phyloP scores from a whole-genome alignment of 805 yeast species.

The Candida loeiensis region DNA sequence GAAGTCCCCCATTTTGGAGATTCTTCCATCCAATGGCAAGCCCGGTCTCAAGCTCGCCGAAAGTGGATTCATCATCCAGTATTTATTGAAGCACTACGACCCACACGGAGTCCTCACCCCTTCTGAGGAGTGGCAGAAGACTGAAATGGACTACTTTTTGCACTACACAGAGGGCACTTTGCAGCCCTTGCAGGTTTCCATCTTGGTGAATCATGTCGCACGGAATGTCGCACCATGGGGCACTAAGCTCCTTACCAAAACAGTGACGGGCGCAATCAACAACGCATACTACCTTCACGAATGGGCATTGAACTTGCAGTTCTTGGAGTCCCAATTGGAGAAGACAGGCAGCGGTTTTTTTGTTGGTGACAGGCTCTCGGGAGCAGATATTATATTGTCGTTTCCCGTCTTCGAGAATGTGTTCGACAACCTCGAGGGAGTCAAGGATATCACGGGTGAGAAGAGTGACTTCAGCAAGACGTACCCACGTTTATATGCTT shows the following conservation, averaged over 20 bases:
- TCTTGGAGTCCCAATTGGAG: conserved; percentile 38
- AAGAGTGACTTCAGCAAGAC: conserved; percentile 27
- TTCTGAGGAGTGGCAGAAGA: conserved; percentile 18
- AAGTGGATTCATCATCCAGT: conserved; percentile 38
- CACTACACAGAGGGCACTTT: conserved; percentile 64
- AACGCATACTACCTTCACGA: conserved; percentile 49
- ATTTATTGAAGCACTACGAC: conserved; percentile 35
- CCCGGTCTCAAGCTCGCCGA: conserved; percentile 34
- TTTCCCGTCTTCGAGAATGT: conserved; percentile 43
- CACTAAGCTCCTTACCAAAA: conserved; percentile 39
- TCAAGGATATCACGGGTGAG: conserved; percentile 32
- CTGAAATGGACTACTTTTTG: conserved; percentile 49
- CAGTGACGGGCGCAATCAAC: conserved; percentile 45
- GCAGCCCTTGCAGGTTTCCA: conserved; percentile 43
- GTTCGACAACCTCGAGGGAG: conserved; percentile 35
- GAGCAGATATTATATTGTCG: conserved; percentile 52
- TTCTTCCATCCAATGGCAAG: conserved; percentile 26
- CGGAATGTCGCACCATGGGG: conserved; percentile 47
- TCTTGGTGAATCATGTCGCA: conserved; percentile 38
- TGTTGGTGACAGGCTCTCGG: conserved; percentile 50
- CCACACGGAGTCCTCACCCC: conserved; percentile 26
- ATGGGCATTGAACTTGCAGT: conserved; percentile 34
- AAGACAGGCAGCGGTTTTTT: conserved; percentile 35
- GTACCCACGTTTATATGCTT: conserved; percentile 36
- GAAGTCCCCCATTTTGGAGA: conserved; percentile 57